Percentiles rank a stretch among this genome's conserved stretches.
Conservation (phyloP, 352 stramenopile genomes). For the Pythium sukuiense region DNA sequence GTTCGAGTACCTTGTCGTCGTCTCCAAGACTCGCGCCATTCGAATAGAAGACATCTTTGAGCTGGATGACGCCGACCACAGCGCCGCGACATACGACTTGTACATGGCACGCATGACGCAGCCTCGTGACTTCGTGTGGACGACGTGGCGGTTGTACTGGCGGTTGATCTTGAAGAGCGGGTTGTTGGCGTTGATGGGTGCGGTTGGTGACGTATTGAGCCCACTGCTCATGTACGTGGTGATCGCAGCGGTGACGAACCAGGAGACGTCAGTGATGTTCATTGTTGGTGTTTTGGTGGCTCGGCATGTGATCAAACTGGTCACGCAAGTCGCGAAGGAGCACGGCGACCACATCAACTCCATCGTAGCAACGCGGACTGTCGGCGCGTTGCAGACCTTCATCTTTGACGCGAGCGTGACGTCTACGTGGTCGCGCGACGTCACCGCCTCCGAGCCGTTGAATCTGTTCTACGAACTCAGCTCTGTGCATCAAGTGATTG, state of each 20-base stretch:
- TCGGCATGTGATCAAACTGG: slow-evolving; percentile 1
- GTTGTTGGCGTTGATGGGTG: slow-evolving; percentile 11
- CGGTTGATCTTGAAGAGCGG: slow-evolving; percentile 8
- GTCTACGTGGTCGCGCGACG: slow-evolving; percentile 5
- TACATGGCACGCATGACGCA: slow-evolving; percentile 10
- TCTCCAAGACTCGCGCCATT: slow-evolving; percentile 9
- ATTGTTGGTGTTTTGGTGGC: slow-evolving; percentile 8
- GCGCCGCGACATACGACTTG: slow-evolving; percentile 11
- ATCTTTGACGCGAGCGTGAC: slow-evolving; percentile 14
- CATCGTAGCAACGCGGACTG: background rate
- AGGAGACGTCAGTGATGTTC: background rate
- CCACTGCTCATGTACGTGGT: slow-evolving; percentile 18
- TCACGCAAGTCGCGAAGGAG: background rate
- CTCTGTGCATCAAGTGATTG: slow-evolving; percentile 1
- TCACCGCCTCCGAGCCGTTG: slow-evolving; percentile 7
- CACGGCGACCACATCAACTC: slow-evolving; percentile 4
- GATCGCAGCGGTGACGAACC: slow-evolving; percentile 7
- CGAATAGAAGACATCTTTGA: slow-evolving; percentile 8
- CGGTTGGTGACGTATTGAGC: background rate
- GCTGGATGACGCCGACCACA: slow-evolving; percentile 14
- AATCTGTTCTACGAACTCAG: slow-evolving; percentile 21
- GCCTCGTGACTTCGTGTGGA: background rate
- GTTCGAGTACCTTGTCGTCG: slow-evolving; percentile 15
- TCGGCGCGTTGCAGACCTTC: slow-evolving; percentile 16
- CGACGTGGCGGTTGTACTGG: slow-evolving; percentile 12